These are phyloP conservation scores for Nidula niveotomentosa DNA, from an alignment of 1,284 basidiomycete species.

Conservation along the genomic window DNA sequence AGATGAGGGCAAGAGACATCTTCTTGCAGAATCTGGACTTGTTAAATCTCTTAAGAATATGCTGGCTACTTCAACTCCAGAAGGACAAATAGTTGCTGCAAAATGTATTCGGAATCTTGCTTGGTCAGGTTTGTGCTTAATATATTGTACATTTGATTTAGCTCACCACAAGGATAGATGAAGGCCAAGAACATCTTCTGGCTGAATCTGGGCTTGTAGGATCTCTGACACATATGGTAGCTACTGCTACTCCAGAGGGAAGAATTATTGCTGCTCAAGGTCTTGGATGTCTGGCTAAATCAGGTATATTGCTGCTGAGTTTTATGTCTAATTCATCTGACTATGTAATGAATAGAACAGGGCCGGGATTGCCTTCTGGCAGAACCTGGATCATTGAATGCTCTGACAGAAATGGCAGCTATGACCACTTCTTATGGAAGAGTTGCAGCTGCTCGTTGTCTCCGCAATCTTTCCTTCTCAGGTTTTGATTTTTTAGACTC, in stretches of 20 bases:
- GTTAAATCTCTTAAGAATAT: background rate
- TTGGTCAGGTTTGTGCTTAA: background rate
- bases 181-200: background rate
- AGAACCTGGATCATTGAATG: background rate
- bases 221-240: background rate
- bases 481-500: background rate
- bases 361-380: background rate
- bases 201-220: background rate
- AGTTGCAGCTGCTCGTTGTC: background rate
- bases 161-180: background rate
- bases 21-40: background rate
- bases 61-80: background rate
- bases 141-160: background rate
- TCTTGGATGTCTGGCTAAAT: background rate
- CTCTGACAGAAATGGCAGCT: background rate
- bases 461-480: background rate
- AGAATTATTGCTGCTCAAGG: background rate
- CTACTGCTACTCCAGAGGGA: background rate
- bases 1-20: background rate
- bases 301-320: background rate
- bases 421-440: background rate
- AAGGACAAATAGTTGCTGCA: background rate
- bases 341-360: background rate
- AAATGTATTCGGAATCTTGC: background rate
- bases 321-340: background rate